Evolutionary conservation across 2,329 filamentous ascomycete genomes (phyloP), one percentile per base, ranked within the genome.

Genomic region (Beauveria scarabaeidicola): DNA sequence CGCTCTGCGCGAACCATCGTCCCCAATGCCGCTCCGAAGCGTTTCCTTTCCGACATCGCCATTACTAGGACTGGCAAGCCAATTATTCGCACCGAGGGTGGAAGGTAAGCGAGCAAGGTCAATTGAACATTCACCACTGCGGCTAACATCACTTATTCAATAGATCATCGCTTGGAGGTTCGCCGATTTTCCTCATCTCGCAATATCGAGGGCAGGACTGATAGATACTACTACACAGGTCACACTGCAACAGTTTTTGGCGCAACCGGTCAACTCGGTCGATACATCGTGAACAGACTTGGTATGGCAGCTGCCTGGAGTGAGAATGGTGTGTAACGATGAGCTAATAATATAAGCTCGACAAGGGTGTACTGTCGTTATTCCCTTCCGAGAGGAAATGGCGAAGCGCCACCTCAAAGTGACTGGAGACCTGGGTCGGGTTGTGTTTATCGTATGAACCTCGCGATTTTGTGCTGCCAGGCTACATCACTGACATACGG

Each of bases 241-340:
- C 91, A 97, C 77, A 97, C 92, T 64, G 93, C 90, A 63, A 99
- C 94, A 61, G 93, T 99, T 69, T 99, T 99, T 77, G 94, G 94
- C 76, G 94, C 94, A 70, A 97, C 92, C 63, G 94, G 94, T 65
- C 93, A 96, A 74, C 79, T 99, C 59, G 94, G 94, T 72, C 87
- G 94, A 72, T 99, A 99, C 75, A 96, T 99, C 72, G 94, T 99
- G 72, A 96, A 97, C 78, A 85, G 91, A 74, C 82, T 99, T 72
- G 91, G 91, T 82, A 73, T 65, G 75, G 62, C 25, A 32, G 19
- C 15, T 52, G 44, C 5, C 58, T 13, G 9, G 27, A 29, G 47
- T 32, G 29, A 38, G 21, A 58, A 23, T 21, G 29, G 32, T 17
- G 43, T n/a, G 55, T 17, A 29, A 21, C 52, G 54, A 48, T 66